Conservation (phyloP, 257 asterid genomes). For the Osmanthus fragrans region DNA sequence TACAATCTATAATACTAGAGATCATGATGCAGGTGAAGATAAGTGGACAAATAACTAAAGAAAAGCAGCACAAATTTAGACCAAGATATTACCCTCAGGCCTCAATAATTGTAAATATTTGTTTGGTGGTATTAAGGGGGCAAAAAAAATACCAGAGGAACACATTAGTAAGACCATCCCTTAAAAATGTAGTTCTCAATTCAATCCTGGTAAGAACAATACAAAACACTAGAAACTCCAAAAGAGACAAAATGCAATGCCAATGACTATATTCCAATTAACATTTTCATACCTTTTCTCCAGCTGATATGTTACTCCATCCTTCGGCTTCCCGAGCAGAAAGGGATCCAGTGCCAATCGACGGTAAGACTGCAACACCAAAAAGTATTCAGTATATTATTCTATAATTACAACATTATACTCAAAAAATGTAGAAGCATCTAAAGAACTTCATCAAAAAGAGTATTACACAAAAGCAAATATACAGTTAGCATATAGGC, state of each 20-base stretch:
- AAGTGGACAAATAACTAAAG: neutral
- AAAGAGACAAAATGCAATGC: constrained; percentile 1
- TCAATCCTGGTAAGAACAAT: constrained; percentile 10
- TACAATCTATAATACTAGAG: neutral
- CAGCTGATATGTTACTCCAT: constrained; percentile 74
- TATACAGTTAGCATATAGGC: constrained; percentile 1
- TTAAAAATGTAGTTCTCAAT: constrained; percentile 21
- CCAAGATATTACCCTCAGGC: neutral
- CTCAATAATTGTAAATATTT: neutral
- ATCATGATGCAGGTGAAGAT: neutral
- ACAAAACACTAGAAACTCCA: neutral
- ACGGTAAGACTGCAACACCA: constrained; percentile 68
- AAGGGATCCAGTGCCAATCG: constrained; percentile 90
- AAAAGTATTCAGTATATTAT: constrained; percentile 24
- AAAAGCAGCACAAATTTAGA: neutral
- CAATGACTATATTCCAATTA: constrained; percentile 9
- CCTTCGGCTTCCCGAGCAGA: constrained; percentile 98
- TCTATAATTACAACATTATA: neutral
- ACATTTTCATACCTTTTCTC: constrained; percentile 66
- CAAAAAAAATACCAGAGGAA: neutral
- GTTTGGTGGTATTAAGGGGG: neutral
- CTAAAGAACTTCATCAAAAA: constrained; percentile 11
- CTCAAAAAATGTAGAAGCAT: neutral
- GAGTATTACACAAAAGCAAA: constrained; percentile 6
- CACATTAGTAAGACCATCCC: neutral